A percentile compares a stretch with the other conserved stretches of the same genome.
These are phyloP conservation scores for Combretum micranthum DNA, from an alignment of 345 rosid species.

Conservation along the genomic window DNA sequence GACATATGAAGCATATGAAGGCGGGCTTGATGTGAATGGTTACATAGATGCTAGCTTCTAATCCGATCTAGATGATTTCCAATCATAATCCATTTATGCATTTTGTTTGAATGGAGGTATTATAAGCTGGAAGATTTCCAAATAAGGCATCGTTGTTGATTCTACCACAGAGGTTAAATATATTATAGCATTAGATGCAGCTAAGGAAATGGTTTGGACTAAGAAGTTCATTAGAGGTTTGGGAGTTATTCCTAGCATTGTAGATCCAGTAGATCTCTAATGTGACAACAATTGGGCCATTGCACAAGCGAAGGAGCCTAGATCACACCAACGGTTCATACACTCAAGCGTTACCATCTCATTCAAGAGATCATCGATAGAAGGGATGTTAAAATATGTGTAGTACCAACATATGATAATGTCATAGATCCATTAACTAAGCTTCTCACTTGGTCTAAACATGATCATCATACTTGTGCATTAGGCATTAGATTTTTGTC, in stretches of 20 bases:
- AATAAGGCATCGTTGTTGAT: background rate
- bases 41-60: background rate
- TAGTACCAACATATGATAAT: too few species aligned
- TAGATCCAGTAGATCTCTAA: background rate
- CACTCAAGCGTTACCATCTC: background rate
- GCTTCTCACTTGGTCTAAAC: too few species aligned
- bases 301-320: background rate
- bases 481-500: too few species aligned
- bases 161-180: slow-evolving; percentile 3
- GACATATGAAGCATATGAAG: too few species aligned
- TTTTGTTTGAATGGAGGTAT: background rate
- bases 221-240: background rate
- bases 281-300: background rate
- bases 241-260: background rate
- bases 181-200: background rate
- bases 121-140: slow-evolving; percentile 3
- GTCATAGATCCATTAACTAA: too few species aligned
- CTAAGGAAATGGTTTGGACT: background rate
- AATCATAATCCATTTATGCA: background rate
- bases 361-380: background rate
- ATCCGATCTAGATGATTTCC: background rate
- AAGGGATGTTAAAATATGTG: too few species aligned
- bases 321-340: background rate
- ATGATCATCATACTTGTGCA: too few species aligned
- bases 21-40: background rate